phyloP scores from a whole-genome alignment of 2,329 filamentous ascomycete genomes.

The Chaetomium strumarium region DNA sequence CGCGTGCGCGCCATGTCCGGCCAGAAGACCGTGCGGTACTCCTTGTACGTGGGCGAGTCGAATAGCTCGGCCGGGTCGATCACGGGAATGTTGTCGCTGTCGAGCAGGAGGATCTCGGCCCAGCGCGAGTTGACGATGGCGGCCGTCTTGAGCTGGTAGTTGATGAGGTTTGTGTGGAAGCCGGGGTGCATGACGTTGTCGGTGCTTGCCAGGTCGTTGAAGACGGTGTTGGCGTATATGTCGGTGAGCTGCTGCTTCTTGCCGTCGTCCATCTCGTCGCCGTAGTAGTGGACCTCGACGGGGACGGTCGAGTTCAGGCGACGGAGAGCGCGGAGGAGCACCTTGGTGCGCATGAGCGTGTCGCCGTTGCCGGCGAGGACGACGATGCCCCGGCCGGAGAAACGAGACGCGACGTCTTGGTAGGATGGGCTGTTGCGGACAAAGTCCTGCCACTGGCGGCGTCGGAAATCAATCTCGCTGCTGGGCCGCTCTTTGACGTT shows the following conservation, averaged over 20 bases:
- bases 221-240: background rate
- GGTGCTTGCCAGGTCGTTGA: slow-evolving; percentile 1
- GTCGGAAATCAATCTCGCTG: background rate
- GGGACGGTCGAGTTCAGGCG: background rate
- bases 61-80: slow-evolving; percentile 5
- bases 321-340: slow-evolving; percentile 1
- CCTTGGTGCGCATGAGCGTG: slow-evolving; percentile 3
- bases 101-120: slow-evolving; percentile 8
- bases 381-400: background rate
- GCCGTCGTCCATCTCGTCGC: slow-evolving; percentile 1
- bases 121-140: slow-evolving; percentile 3
- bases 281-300: slow-evolving; percentile 6
- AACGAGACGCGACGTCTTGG: no score
- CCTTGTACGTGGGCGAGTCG: slow-evolving; percentile 5
- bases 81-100: slow-evolving; percentile 10
- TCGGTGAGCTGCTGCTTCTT: background rate
- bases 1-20: slow-evolving; percentile 9
- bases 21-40: slow-evolving; percentile 11
- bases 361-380: slow-evolving; percentile 1
- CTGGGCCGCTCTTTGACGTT: background rate
- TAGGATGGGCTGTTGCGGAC: background rate
- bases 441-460: background rate
- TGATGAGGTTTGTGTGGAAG: background rate
- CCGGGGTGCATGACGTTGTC: slow-evolving; percentile 3
- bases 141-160: slow-evolving; percentile 8